A percentile compares a stretch with the other conserved stretches of the same genome.
Evolutionary conservation across 148 eudicot genomes (phyloP).

Genomic region (Spergularia bocconei): DNA sequence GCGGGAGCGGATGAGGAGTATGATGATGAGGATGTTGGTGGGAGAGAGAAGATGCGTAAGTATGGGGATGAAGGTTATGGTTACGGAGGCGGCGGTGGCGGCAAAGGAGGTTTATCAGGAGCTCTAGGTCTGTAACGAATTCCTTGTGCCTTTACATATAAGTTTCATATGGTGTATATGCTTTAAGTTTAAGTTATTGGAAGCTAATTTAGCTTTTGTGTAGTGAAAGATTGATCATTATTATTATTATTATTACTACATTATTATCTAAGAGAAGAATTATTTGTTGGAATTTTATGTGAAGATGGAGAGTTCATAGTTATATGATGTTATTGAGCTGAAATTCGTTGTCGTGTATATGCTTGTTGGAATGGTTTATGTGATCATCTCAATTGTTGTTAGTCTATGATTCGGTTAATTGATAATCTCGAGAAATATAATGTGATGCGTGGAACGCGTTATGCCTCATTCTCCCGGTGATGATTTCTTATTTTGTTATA

Average conservation of each 20-base stretch:
- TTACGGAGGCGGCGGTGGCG: slow-evolving; percentile 39
- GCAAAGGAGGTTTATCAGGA: slow-evolving; percentile 41
- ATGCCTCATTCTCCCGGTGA: background rate
- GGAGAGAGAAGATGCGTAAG: slow-evolving; percentile 34
- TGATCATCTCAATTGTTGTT: background rate
- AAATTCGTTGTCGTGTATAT: background rate
- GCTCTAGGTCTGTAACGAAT: slow-evolving; percentile 42
- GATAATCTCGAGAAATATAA: background rate
- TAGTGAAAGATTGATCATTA: background rate
- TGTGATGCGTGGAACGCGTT: background rate
- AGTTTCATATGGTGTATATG: background rate
- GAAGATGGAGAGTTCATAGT: too few species aligned
- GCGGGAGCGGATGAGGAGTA: slow-evolving; percentile 14
- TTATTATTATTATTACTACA: background rate
- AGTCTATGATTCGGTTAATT: background rate
- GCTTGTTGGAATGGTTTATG: background rate
- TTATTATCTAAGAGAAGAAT: background rate
- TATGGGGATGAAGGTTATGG: slow-evolving; percentile 25
- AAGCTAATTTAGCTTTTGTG: background rate
- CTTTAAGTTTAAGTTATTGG: background rate
- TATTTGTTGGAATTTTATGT: background rate
- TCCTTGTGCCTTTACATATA: background rate
- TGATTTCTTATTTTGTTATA: too few species aligned
- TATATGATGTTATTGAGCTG: background rate
- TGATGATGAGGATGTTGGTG: slow-evolving; percentile 38